Percentiles rank a stretch among this genome's conserved stretches.
These are phyloP conservation scores for Sordaria brevicollis DNA, from an alignment of 495 filamentous ascomycete genomes.

Conservation along the genomic window DNA sequence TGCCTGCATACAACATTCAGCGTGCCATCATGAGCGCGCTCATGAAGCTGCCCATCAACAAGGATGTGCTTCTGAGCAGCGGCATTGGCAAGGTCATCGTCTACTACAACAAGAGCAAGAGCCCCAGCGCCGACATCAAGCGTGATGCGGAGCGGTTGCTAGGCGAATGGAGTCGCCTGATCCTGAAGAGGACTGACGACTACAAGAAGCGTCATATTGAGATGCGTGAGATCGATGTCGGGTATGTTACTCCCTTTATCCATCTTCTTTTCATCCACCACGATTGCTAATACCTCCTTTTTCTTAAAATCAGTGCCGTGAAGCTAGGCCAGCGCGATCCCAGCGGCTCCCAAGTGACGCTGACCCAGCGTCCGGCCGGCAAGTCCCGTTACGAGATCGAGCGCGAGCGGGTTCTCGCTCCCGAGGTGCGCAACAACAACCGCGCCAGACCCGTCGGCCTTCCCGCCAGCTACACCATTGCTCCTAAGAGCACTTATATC, in stretches of 20 bases:
- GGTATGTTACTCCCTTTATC: constrained; percentile 26
- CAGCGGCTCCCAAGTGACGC: constrained; percentile 30
- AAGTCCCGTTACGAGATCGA: constrained; percentile 47
- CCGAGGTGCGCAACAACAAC: constrained; percentile 51
- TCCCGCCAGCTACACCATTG: constrained; percentile 73
- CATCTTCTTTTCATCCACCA: constrained; percentile 24
- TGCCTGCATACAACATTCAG: constrained; percentile 96
- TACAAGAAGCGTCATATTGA: constrained; percentile 70
- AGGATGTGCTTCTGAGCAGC: constrained; percentile 77
- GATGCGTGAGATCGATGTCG: constrained; percentile 42
- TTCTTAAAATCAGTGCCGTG: constrained; percentile 35
- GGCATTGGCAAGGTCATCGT: constrained; percentile 92
- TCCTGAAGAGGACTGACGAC: constrained; percentile 84
- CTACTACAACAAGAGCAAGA: constrained; percentile 93
- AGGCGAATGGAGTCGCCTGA: constrained; percentile 93
- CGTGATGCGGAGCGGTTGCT: constrained; percentile 81
- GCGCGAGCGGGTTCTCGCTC: constrained; percentile 60
- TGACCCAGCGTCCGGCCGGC: constrained; percentile 34
- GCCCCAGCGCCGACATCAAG: constrained; percentile 77
- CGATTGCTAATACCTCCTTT: constrained; percentile 9
- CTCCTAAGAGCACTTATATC: constrained; percentile 52
- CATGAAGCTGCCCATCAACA: constrained; percentile 71
- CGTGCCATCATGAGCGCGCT: constrained; percentile 81
- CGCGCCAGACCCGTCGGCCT: constrained; percentile 59
- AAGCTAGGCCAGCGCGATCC: constrained; percentile 33